These are phyloP conservation scores for Suhomyces wounanorum DNA, from an alignment of 1,139 yeast genomes.

Conservation along the genomic window DNA sequence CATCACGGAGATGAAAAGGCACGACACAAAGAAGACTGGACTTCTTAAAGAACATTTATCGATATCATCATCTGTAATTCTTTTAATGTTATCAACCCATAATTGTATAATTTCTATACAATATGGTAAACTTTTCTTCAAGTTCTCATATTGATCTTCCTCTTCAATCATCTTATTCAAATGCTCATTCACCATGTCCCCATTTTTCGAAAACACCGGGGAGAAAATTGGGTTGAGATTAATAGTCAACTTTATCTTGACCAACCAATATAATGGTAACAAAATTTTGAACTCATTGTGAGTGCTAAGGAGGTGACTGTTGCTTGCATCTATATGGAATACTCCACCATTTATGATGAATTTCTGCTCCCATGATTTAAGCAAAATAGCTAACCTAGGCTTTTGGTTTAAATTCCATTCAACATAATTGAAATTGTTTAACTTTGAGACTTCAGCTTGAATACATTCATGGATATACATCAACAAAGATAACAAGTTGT, in stretches of 20 bases:
- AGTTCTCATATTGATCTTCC: constrained; percentile 50
- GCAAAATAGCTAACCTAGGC: constrained; percentile 54
- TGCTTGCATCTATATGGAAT: constrained; percentile 53
- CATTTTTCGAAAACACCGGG: constrained; percentile 60
- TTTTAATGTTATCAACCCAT: constrained; percentile 70
- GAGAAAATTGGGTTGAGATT: constrained; percentile 59
- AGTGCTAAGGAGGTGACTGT: constrained; percentile 49
- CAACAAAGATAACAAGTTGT: constrained; percentile 63
- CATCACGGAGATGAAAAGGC: constrained; percentile 61
- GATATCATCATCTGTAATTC: constrained; percentile 58
- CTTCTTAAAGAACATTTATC: constrained; percentile 67
- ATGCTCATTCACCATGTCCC: constrained; percentile 61
- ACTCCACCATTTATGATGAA: constrained; percentile 64
- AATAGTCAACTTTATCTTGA: constrained; percentile 62
- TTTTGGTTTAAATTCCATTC: constrained; percentile 64
- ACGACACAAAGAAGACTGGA: constrained; percentile 72
- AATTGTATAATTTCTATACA: constrained; percentile 61
- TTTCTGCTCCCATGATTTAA: constrained; percentile 66
- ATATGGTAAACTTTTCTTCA: constrained; percentile 58
- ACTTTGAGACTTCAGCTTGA: constrained; percentile 46
- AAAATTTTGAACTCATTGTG: constrained; percentile 62
- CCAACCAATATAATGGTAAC: constrained; percentile 62
- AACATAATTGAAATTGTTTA: constrained; percentile 29
- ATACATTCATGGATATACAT: constrained; percentile 75
- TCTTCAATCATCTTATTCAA: constrained; percentile 39